A percentile compares a stretch with the other conserved stretches of the same genome.
Evolutionary conservation across 306 rosid genomes (phyloP).

Genomic region (Abrus precatorius): DNA sequence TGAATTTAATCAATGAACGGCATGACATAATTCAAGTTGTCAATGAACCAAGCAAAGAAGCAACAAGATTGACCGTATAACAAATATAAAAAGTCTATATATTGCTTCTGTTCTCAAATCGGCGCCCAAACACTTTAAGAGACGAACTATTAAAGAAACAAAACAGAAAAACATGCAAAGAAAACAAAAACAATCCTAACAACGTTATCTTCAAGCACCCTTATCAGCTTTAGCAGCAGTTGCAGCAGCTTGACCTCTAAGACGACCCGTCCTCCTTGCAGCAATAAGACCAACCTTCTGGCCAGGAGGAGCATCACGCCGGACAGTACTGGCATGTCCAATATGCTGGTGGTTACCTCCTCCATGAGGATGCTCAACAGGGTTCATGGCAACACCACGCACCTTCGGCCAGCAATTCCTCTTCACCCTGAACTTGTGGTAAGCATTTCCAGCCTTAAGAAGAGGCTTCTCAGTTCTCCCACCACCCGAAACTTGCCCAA

Average conservation of each 20-base stretch:
- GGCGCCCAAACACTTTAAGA: not conserved
- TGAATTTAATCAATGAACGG: not conserved
- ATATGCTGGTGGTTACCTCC: slow-evolving; percentile 66
- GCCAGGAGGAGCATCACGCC: slow-evolving; percentile 64
- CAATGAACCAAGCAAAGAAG: not conserved
- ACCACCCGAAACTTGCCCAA: slow-evolving; percentile 62
- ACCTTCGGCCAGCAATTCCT: slow-evolving; percentile 67
- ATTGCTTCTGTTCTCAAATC: slow-evolving; percentile 3
- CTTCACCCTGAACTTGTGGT: slow-evolving; percentile 64
- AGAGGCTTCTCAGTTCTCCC: slow-evolving; percentile 64
- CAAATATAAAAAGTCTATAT: slow-evolving; percentile 1
- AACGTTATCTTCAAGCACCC: slow-evolving; percentile 9
- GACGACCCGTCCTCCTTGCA: slow-evolving; percentile 62
- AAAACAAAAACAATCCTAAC: slow-evolving; percentile 3
- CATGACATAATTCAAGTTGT: not conserved
- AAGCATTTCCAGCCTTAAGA: slow-evolving; percentile 61
- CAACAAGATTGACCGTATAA: not conserved
- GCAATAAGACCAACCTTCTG: slow-evolving; percentile 65
- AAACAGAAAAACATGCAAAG: slow-evolving; percentile 21
- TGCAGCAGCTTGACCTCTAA: slow-evolving; percentile 62
- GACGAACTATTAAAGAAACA: slow-evolving; percentile 21
- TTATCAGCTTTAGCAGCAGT: slow-evolving; percentile 57
- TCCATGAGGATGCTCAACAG: slow-evolving; percentile 67
- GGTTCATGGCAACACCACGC: slow-evolving; percentile 66
- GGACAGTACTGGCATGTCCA: slow-evolving; percentile 61